These are phyloP conservation scores for Potentilla sterilis DNA, from an alignment of 306 rosid species.

Conservation along the genomic window DNA sequence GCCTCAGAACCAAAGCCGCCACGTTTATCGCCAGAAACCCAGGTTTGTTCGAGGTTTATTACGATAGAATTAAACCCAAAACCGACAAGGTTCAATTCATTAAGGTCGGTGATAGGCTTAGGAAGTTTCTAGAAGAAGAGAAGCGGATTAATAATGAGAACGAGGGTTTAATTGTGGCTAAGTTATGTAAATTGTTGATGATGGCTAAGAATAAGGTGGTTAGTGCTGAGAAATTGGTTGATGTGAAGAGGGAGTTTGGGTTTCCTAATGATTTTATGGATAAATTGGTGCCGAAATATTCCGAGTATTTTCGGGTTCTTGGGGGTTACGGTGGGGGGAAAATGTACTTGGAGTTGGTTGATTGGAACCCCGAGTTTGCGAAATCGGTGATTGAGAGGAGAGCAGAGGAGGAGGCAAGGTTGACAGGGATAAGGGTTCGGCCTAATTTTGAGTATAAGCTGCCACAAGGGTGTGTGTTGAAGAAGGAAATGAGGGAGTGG, in stretches of 20 bases:
- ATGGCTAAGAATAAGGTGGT: slow-evolving; percentile 63
- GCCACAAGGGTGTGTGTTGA: slow-evolving; percentile 68
- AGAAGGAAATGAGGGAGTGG: slow-evolving; percentile 91
- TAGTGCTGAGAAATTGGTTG: slow-evolving; percentile 73
- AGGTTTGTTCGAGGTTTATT: slow-evolving; percentile 55
- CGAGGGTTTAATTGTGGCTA: slow-evolving; percentile 55
- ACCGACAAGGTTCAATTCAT: slow-evolving; percentile 54
- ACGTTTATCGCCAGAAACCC: slow-evolving; percentile 64
- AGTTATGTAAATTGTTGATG: slow-evolving; percentile 75
- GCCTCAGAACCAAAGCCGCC: slow-evolving; percentile 39
- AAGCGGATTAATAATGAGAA: slow-evolving; percentile 38
- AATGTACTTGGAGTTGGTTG: slow-evolving; percentile 65
- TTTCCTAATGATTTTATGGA: slow-evolving; percentile 82
- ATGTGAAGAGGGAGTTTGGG: slow-evolving; percentile 87
- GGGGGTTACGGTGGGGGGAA: slow-evolving; percentile 67
- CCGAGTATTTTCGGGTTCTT: slow-evolving; percentile 62
- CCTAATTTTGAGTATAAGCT: slow-evolving; percentile 70
- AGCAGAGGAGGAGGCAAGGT: slow-evolving; percentile 62
- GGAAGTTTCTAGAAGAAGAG: slow-evolving; percentile 53
- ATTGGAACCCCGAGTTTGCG: slow-evolving; percentile 67
- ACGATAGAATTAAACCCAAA: slow-evolving; percentile 71
- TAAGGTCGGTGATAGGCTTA: slow-evolving; percentile 46
- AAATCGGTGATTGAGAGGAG: slow-evolving; percentile 73
- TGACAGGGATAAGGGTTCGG: slow-evolving; percentile 62
- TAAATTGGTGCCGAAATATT: slow-evolving; percentile 70